phyloP scores from a whole-genome alignment of 441 rosid species.

The Lepidium campestre region DNA sequence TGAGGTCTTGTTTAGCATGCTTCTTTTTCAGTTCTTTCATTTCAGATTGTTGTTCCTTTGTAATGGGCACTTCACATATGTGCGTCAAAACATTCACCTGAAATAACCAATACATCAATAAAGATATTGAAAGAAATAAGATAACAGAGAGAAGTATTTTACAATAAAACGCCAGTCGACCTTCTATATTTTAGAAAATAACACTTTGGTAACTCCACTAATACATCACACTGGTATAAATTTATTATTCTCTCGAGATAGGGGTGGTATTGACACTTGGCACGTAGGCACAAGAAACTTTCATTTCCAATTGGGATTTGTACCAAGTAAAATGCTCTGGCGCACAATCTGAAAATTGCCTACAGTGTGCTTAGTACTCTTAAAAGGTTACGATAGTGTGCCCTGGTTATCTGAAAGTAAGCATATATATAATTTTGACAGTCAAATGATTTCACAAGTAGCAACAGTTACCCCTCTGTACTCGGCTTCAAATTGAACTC shows the following conservation, averaged over 20 bases:
- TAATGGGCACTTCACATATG: slow-evolving; percentile 43
- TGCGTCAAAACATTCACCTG: slow-evolving; percentile 79
- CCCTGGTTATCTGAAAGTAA: not conserved
- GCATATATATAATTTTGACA: not conserved
- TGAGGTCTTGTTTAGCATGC: slow-evolving; percentile 56
- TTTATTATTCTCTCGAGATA: too few species aligned
- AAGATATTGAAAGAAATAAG: not conserved
- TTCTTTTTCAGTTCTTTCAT: slow-evolving; percentile 35
- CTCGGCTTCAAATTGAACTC: too few species aligned
- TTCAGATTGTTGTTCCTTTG: not conserved
- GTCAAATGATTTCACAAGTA: not conserved
- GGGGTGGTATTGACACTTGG: too few species aligned
- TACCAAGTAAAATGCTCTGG: too few species aligned
- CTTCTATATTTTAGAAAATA: not conserved
- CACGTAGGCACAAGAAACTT: too few species aligned
- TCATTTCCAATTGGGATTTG: too few species aligned
- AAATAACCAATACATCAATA: not conserved
- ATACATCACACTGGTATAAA: too few species aligned
- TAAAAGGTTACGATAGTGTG: not conserved
- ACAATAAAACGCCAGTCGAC: not conserved
- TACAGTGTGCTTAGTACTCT: too few species aligned
- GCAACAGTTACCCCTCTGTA: too few species aligned
- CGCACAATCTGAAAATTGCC: too few species aligned
- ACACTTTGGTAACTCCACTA: too few species aligned
- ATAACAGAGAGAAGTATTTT: not conserved